A percentile compares a stretch with the other conserved stretches of the same genome.
Conservation (phyloP, 306 rosid species). For the Bauhinia variegata region DNA sequence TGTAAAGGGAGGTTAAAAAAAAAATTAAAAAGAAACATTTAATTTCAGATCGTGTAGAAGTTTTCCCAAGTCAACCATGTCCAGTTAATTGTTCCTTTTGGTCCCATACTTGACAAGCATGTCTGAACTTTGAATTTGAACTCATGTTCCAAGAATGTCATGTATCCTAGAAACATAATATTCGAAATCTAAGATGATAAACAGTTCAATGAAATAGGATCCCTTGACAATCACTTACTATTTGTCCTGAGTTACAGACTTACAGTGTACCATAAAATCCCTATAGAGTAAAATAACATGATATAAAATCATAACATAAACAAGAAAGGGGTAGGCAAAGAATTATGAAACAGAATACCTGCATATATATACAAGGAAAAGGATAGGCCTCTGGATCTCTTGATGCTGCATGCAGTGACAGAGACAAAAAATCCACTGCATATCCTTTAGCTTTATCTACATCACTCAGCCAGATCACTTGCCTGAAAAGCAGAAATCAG, state of each 20-base stretch:
- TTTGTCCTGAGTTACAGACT: background rate
- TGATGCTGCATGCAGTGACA: constrained; percentile 88
- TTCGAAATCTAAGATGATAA: background rate
- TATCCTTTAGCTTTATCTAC: constrained; percentile 65
- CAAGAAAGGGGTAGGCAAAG: background rate
- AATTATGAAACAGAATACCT: constrained; percentile 49
- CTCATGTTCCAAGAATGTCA: no score
- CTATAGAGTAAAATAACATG: background rate
- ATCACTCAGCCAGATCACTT: constrained; percentile 85
- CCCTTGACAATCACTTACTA: background rate
- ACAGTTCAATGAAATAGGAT: background rate
- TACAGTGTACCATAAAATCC: background rate
- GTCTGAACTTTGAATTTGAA: background rate
- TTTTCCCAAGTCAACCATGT: background rate
- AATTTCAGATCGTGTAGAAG: background rate
- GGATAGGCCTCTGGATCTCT: constrained; percentile 87
- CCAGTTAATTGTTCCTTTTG: background rate
- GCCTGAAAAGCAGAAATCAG: constrained; percentile 50
- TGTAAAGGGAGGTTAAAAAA: background rate
- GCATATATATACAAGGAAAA: constrained; percentile 81
- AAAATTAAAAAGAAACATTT: no score
- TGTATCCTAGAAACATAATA: background rate
- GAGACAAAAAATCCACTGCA: constrained; percentile 81
- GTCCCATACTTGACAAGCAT: background rate
- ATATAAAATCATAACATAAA: background rate